Conservation (phyloP, 106 monocot species). For the Acanthochlamys bracteata region DNA sequence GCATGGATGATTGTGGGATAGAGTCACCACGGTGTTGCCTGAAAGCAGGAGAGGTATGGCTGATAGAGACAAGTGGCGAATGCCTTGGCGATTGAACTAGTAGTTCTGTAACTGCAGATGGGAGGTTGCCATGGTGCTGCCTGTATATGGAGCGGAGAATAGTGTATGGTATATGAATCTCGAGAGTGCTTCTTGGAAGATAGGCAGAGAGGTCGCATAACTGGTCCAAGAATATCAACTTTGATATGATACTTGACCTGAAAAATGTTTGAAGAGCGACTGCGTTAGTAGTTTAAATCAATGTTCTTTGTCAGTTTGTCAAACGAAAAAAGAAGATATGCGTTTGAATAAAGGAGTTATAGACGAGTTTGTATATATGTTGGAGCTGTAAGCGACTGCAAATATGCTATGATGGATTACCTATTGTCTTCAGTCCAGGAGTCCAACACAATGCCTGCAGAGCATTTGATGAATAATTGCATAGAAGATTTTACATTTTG, state of each 20-base stretch:
- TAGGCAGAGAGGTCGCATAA: conserved; percentile 75
- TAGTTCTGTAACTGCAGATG: conserved; percentile 25
- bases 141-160: conserved; percentile 67
- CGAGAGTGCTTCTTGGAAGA: conserved; percentile 88
- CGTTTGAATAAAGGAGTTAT: too few relatives aligned
- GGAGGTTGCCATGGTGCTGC: conserved; percentile 44
- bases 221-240: conserved; percentile 88
- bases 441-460: conserved; percentile 60
- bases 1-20: conserved; percentile 20
- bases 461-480: conserved; percentile 75
- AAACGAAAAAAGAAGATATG: not conserved
- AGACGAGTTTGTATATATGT: too few relatives aligned
- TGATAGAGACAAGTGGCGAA: conserved; percentile 66
- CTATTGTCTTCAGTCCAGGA: conserved; percentile 69
- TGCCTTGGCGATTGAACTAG: conserved; percentile 56
- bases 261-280: not conserved
- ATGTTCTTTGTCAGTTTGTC: not conserved
- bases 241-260: conserved; percentile 66
- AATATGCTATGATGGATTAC: too few relatives aligned
- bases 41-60: conserved; percentile 69
- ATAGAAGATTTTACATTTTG: conserved; percentile 82
- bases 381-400: not conserved
- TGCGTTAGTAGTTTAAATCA: too few relatives aligned
- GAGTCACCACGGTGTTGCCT: conserved; percentile 35
- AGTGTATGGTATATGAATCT: conserved; percentile 75